phyloP scores from a whole-genome alignment of 169 alveolate species.

The Eimeria necatrix region DNA sequence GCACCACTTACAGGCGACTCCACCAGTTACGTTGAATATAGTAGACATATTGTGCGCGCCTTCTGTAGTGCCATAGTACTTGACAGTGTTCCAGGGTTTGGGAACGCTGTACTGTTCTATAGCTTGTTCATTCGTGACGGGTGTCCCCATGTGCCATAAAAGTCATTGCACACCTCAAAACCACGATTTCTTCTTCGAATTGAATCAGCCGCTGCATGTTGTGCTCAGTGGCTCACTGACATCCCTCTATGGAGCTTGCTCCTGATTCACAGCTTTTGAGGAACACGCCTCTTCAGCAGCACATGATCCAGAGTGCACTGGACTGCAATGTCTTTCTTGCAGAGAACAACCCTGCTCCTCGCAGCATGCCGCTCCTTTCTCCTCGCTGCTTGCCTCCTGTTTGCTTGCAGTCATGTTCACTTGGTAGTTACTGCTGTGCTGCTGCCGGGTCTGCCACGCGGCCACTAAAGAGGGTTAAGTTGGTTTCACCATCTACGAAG shows the following conservation, averaged over 20 bases:
- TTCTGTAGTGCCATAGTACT: too few relatives aligned
- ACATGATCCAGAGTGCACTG: not conserved
- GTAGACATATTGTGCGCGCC: too few relatives aligned
- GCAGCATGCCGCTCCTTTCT: not conserved
- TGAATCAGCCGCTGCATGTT: not conserved
- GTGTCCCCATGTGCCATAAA: too few relatives aligned
- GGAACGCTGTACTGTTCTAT: too few relatives aligned
- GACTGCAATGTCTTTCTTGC: not conserved
- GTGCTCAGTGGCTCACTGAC: not conserved
- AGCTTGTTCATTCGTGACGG: too few relatives aligned
- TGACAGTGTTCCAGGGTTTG: too few relatives aligned
- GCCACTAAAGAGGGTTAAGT: slow-evolving; percentile 70
- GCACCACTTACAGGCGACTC: too few relatives aligned
- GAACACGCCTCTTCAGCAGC: not conserved
- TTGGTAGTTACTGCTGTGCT: slow-evolving; percentile 55
- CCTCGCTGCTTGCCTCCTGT: too few relatives aligned
- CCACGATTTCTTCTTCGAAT: too few relatives aligned
- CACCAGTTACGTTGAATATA: too few relatives aligned
- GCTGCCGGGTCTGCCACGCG: slow-evolving; percentile 61
- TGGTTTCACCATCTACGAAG: slow-evolving; percentile 24
- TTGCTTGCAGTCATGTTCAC: not conserved
- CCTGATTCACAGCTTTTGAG: not conserved
- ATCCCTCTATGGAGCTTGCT: not conserved
- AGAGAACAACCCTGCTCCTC: not conserved
- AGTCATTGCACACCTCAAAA: too few relatives aligned